Evolutionary conservation across 2,329 filamentous ascomycete genomes (phyloP).

Genomic region (Aspergillus uvarum): DNA sequence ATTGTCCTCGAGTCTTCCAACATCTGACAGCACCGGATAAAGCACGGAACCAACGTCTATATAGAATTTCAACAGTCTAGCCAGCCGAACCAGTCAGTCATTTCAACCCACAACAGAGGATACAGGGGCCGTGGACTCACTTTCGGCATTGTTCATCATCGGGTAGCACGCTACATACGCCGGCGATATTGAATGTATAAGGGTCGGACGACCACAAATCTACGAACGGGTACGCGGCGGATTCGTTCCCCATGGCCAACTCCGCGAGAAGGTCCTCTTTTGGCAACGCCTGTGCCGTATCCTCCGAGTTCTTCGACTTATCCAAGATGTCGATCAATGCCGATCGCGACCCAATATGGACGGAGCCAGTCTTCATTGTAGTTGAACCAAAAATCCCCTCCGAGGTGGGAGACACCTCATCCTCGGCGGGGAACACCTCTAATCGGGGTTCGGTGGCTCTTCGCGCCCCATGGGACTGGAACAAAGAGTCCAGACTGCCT

Average conservation of each 20-base stretch:
- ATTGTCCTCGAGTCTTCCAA: slow-evolving; percentile 52
- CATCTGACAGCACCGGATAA: slow-evolving; percentile 57
- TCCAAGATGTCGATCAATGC: slow-evolving; percentile 58
- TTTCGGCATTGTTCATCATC: slow-evolving; percentile 52
- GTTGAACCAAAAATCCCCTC: slow-evolving; percentile 33
- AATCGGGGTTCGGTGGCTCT: slow-evolving; percentile 17
- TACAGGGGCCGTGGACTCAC: slow-evolving; percentile 19
- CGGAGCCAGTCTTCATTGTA: slow-evolving; percentile 49
- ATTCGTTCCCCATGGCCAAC: slow-evolving; percentile 60
- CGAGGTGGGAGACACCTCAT: slow-evolving; percentile 22
- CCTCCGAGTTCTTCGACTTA: slow-evolving; percentile 42
- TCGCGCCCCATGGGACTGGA: slow-evolving; percentile 27
- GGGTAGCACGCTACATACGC: slow-evolving; percentile 57
- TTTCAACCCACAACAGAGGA: background rate
- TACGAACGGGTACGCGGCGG: slow-evolving; percentile 61
- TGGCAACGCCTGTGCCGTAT: slow-evolving; percentile 51
- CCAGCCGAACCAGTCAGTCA: slow-evolving; percentile 4
- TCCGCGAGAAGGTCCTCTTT: slow-evolving; percentile 60
- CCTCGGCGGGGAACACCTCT: slow-evolving; percentile 10
- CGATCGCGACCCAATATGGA: slow-evolving; percentile 59
- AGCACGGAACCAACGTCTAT: slow-evolving; percentile 57
- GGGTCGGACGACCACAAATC: slow-evolving; percentile 63
- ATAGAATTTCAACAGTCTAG: slow-evolving; percentile 54
- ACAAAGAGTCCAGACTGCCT: slow-evolving; percentile 32
- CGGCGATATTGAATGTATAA: slow-evolving; percentile 54